A percentile compares a stretch with the other conserved stretches of the same genome.
Conservation (phyloP, 768 basidiomycete species). For the Auricularia cornea region DNA sequence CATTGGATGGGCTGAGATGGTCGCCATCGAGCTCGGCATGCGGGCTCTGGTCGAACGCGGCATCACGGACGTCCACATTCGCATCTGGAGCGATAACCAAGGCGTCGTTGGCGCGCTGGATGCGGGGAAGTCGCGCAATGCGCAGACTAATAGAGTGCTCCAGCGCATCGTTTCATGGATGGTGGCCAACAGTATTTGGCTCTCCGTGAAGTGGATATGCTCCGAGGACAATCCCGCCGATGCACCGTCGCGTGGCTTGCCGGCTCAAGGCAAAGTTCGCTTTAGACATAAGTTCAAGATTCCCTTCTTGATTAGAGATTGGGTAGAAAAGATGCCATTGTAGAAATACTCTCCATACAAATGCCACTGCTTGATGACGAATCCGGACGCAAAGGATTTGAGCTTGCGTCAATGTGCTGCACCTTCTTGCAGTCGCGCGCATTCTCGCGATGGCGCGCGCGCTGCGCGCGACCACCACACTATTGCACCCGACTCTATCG, state of each 20-base stretch:
- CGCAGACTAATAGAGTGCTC: not conserved
- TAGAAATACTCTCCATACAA: no score
- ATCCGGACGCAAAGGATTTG: no score
- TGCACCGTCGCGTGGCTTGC: not conserved
- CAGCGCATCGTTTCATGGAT: not conserved
- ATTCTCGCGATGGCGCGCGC: no score
- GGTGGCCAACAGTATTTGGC: conserved; percentile 2
- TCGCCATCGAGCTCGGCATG: not conserved
- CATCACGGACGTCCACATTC: not conserved
- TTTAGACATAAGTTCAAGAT: not conserved
- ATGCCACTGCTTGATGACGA: no score
- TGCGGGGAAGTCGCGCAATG: not conserved
- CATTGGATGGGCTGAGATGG: not conserved
- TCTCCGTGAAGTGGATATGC: not conserved
- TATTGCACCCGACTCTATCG: no score
- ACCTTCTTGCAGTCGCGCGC: no score
- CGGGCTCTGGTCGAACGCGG: not conserved
- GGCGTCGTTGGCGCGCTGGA: not conserved
- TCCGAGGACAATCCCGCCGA: not conserved
- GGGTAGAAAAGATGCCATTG: not conserved
- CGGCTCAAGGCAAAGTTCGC: not conserved
- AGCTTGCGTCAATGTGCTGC: no score
- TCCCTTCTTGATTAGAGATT: not conserved
- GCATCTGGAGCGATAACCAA: not conserved
- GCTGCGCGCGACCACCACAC: no score